These are phyloP conservation scores for Leccinum pseudoinsigne DNA, from an alignment of 1,284 basidiomycete species.

Conservation along the genomic window DNA sequence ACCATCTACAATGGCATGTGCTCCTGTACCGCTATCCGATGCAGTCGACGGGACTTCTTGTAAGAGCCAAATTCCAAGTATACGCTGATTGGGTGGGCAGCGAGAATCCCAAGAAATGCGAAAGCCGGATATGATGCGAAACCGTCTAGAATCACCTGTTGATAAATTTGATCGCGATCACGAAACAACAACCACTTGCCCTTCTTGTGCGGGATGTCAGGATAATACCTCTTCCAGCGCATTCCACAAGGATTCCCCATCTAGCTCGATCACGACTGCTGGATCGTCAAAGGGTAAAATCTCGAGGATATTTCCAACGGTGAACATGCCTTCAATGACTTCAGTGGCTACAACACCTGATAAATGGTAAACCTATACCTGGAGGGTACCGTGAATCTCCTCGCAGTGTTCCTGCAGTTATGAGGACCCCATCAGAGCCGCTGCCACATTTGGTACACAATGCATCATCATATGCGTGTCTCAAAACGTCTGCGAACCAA, in stretches of 20 bases:
- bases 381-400: constrained; percentile 87
- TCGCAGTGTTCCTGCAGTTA: constrained; percentile 83
- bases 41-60: constrained; percentile 44
- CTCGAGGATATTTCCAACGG: constrained; percentile 83
- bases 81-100: constrained; percentile 65
- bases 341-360: constrained; percentile 1
- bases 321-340: constrained; percentile 57
- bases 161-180: not conserved
- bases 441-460: constrained; percentile 59
- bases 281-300: constrained; percentile 92
- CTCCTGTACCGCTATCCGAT: no score
- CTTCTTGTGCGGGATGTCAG: constrained; percentile 93
- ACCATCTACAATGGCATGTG: constrained; percentile 40
- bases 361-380: constrained; percentile 42
- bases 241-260: constrained; percentile 82
- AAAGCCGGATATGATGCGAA: constrained; percentile 88
- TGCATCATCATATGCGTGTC: constrained; percentile 86
- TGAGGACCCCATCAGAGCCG: constrained; percentile 76
- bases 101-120: constrained; percentile 87
- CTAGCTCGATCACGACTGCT: constrained; percentile 79
- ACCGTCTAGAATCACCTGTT: constrained; percentile 55
- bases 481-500: constrained; percentile 86
- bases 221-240: constrained; percentile 75
- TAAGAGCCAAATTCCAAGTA: constrained; percentile 69
- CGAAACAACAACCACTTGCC: constrained; percentile 43